Percentiles rank a stretch among this genome's conserved stretches.
phyloP scores from a whole-genome alignment of 176 grass and related monocot species.

The Phoenix dactylifera region DNA sequence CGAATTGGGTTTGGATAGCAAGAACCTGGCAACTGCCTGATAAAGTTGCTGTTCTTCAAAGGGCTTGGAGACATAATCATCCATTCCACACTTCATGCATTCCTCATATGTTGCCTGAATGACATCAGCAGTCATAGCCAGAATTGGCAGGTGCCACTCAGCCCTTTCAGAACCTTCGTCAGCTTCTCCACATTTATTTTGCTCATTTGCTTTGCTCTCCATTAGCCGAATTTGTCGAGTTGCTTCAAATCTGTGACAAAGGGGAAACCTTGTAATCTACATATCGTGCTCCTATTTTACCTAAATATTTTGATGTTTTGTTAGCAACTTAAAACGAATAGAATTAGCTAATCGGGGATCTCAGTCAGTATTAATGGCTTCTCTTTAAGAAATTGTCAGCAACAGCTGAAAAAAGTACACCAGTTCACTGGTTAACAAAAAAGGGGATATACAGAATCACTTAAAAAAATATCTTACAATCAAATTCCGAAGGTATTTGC shows the following conservation, averaged over 20 bases:
- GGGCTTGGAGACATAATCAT: constrained; percentile 94
- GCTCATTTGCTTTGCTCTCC: constrained; percentile 51
- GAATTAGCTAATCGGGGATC: too few species aligned
- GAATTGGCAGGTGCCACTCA: constrained; percentile 51
- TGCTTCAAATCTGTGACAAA: constrained; percentile 59
- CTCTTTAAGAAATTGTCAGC: too few species aligned
- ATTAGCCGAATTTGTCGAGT: constrained; percentile 65
- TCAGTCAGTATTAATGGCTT: too few species aligned
- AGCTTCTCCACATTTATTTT: constrained; percentile 20
- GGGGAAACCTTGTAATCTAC: too few species aligned
- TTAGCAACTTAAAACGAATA: too few species aligned
- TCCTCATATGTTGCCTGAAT: constrained; percentile 91
- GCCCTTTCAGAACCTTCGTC: constrained; percentile 12
- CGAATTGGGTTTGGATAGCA: constrained; percentile 33
- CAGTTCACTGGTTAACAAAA: too few species aligned
- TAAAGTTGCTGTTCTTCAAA: constrained; percentile 82
- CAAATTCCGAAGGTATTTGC: too few species aligned
- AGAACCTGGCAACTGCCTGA: constrained; percentile 68
- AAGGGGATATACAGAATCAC: background rate
- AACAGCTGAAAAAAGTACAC: too few species aligned
- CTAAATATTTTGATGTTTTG: too few species aligned
- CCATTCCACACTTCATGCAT: constrained; percentile 92
- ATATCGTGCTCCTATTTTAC: too few species aligned
- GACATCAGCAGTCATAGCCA: constrained; percentile 92
- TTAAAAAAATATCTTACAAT: background rate